These are phyloP conservation scores for Clonostachys sp. DNA, from an alignment of 2,329 filamentous ascomycete species.

Conservation along the genomic window DNA sequence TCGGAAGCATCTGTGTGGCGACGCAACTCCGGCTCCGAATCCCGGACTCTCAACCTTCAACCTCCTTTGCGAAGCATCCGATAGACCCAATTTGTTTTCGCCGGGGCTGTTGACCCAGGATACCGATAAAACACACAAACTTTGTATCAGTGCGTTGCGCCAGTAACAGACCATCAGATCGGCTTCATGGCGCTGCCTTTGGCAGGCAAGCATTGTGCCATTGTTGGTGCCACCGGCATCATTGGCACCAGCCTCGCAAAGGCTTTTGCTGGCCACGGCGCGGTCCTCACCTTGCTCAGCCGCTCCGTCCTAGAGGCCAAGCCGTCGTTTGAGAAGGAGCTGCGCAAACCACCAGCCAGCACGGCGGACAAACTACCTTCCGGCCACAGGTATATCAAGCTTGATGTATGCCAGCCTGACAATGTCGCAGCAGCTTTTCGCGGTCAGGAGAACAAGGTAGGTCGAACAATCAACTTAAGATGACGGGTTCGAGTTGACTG, in stretches of 20 bases:
- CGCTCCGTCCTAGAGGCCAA: slow-evolving; percentile 43
- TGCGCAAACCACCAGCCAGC: slow-evolving; percentile 3
- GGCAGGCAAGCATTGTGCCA: slow-evolving; percentile 46
- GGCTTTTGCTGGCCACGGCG: slow-evolving; percentile 60
- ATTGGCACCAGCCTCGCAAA: slow-evolving; percentile 66
- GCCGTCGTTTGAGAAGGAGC: slow-evolving; percentile 27
- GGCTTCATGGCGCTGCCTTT: slow-evolving; percentile 24
- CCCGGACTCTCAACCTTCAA: no score
- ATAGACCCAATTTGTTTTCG: no score
- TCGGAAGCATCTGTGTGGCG: no score
- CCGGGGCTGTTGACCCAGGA: no score
- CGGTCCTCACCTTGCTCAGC: slow-evolving; percentile 55
- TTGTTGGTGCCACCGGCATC: slow-evolving; percentile 67
- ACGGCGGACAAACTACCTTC: neutral
- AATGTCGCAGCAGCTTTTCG: no score
- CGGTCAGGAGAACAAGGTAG: no score
- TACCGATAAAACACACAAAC: no score
- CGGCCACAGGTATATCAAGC: neutral
- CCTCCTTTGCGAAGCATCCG: no score
- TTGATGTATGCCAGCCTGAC: neutral
- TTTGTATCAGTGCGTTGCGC: no score
- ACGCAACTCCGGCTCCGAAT: no score
- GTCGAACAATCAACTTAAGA: no score
- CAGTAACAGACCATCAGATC: neutral
- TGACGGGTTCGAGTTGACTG: no score